phyloP scores from a whole-genome alignment of 495 filamentous ascomycete genomes.

The Talaromyces ruber region DNA sequence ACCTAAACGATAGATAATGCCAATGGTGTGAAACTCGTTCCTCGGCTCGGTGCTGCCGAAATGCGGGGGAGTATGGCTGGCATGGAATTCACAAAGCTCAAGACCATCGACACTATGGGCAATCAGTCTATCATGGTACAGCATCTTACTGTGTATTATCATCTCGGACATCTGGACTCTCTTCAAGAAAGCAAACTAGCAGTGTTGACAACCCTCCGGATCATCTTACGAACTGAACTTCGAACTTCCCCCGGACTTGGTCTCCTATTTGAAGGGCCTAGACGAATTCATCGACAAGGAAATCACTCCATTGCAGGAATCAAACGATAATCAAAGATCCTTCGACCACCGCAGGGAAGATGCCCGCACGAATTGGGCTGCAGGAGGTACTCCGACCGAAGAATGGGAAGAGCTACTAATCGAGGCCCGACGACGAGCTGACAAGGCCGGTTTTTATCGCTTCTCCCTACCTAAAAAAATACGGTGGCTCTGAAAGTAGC shows the following conservation, averaged over 20 bases:
- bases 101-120: not conserved
- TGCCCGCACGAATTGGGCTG: constrained; percentile 45
- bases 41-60: not conserved
- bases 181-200: no score
- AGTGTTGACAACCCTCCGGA: no score
- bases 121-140: no score
- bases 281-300: constrained; percentile 46
- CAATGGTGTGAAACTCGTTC: not conserved
- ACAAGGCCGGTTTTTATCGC: constrained; percentile 47
- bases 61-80: not conserved
- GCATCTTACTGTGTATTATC: no score
- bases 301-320: constrained; percentile 46
- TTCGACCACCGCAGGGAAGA: constrained; percentile 54
- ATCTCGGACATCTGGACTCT: no score
- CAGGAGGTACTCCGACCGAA: constrained; percentile 39
- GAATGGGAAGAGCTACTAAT: constrained; percentile 48
- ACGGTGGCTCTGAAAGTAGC: constrained; percentile 36
- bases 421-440: constrained; percentile 34
- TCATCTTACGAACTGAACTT: constrained; percentile 34
- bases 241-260: constrained; percentile 38
- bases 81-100: not conserved
- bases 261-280: constrained; percentile 32
- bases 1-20: not conserved
- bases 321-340: constrained; percentile 50
- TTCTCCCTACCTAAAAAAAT: constrained; percentile 44